Evolutionary conservation across 331 rosid species (phyloP).

Genomic region (Rosa hybrid): DNA sequence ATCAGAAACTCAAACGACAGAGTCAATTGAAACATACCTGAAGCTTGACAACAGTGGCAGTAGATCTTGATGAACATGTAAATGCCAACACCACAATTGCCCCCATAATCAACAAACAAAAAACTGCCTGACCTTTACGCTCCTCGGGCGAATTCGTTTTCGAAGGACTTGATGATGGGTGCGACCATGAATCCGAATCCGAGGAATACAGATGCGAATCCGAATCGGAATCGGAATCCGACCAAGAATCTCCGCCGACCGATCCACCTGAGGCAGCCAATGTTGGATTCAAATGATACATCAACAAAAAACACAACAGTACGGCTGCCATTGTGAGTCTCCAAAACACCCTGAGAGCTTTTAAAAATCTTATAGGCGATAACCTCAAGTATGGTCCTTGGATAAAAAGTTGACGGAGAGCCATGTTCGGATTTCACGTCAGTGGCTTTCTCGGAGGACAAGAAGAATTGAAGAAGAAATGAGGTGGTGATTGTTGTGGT

Average conservation of each 20-base stretch:
- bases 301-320: no score
- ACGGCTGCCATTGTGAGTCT: no score
- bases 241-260: no score
- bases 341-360: no score
- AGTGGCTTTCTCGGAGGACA: no score
- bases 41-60: neutral
- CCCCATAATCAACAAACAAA: neutral
- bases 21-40: neutral
- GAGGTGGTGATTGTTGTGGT: no score
- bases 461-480: no score
- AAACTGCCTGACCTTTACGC: neutral
- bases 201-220: neutral
- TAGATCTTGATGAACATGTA: neutral
- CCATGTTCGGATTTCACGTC: neutral
- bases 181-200: neutral
- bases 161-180: no score
- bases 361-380: no score
- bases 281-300: no score
- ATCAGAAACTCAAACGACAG: neutral
- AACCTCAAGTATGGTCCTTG: no score
- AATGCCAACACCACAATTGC: neutral
- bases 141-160: neutral
- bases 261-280: neutral
- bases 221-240: neutral
- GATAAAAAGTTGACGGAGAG: neutral